These are phyloP conservation scores for Globisporangium cylindrosporum DNA, from an alignment of 352 stramenopile species.

Conservation along the genomic window DNA sequence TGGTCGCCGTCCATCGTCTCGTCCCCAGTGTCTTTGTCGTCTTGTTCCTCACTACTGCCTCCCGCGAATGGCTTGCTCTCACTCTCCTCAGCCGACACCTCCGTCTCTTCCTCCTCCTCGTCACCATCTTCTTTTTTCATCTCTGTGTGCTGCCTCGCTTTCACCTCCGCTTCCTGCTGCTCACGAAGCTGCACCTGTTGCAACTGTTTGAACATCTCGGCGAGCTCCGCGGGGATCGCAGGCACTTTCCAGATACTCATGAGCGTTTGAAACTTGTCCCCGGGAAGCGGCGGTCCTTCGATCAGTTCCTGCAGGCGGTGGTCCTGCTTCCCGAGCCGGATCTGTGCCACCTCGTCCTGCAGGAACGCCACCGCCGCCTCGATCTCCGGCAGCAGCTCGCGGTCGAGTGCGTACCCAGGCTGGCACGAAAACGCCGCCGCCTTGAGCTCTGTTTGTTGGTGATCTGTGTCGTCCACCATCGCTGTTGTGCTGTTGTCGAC, in stretches of 20 bases:
- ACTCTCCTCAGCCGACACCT: background rate
- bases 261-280: constrained; percentile 43
- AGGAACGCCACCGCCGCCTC: constrained; percentile 57
- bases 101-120: background rate
- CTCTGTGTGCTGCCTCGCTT: constrained; percentile 13
- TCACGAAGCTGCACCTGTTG: constrained; percentile 30
- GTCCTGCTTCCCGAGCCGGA: constrained; percentile 40
- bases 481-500: background rate
- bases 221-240: constrained; percentile 31
- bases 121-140: background rate
- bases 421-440: constrained; percentile 12
- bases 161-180: constrained; percentile 3
- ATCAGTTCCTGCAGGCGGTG: constrained; percentile 32
- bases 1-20: background rate
- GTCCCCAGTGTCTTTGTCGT: background rate
- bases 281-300: constrained; percentile 35
- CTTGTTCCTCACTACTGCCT: background rate
- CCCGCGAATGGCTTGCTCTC: background rate
- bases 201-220: constrained; percentile 37
- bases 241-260: constrained; percentile 47
- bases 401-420: constrained; percentile 9
- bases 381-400: constrained; percentile 44
- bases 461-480: background rate
- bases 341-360: constrained; percentile 44
- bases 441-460: background rate